Evolutionary conservation across 2,329 filamentous ascomycete species (phyloP), one percentile per base, ranked within the genome.

Genomic region (Coleophoma eucalyptorum): DNA sequence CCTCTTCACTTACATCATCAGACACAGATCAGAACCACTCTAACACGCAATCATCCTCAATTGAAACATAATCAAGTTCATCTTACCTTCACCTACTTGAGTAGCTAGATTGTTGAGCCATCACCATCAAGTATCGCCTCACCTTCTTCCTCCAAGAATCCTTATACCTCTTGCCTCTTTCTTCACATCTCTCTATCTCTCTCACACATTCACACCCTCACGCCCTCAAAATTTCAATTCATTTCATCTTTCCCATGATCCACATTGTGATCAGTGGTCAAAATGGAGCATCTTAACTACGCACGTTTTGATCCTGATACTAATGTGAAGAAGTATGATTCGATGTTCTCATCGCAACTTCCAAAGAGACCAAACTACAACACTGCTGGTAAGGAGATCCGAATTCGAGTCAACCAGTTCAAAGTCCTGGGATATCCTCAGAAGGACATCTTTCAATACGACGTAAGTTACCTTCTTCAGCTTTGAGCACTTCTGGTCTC

Each of bases 401-500:
- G 68, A 0, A 59, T 90, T 1, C 67, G 64, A 0, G 70, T 96
- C 35, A 97, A 97, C 65, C 84, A 90, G 11, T 96, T 86, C 68
- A 77, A 83, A 0, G 84, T 97, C 49, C 69, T 66, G 0, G 69
- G 73, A 10, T 81, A 84, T 50, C 83, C 83, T 0, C 75, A 67
- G 2, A 78, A 74, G 12, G 79, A 81, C 0, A 80, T 97, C 19
- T 84, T 84, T 55, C 92, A 97, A 64, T 97, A 93, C 60, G 90
- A 96, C 71, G 89, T 92, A 72, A 78, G 87, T 78, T 46, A 37
- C 32, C 45, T 8, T 20, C 8, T 12, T 50, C 35, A 41, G 8
- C 21, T 34, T 52, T 26, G 10, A 10, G 20, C n/a, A 12, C 21
- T 42, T 53, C 43, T 42, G 6, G 16, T 38, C 50, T 12, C 31